Conservation (phyloP, 768 basidiomycete species). For the Pholiota conissans region DNA sequence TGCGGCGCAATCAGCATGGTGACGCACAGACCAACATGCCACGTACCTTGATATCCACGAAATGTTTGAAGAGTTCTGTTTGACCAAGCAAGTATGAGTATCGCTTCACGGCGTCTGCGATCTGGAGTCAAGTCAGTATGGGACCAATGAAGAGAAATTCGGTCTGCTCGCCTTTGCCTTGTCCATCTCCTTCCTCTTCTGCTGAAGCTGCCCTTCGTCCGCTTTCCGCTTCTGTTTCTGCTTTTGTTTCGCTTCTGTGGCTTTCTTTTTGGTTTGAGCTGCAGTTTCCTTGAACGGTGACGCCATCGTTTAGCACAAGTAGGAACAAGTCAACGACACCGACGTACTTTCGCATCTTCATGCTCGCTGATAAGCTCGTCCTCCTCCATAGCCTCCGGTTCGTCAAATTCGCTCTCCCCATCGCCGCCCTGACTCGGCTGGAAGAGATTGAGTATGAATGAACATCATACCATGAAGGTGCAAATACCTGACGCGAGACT, state of each 20-base stretch:
- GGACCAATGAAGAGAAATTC: neutral
- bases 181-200: conserved; percentile 81
- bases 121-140: conserved; percentile 41
- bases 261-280: conserved; percentile 32
- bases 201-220: conserved; percentile 68
- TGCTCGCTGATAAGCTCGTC: conserved; percentile 62
- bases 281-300: conserved; percentile 17
- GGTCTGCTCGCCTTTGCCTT: conserved; percentile 67
- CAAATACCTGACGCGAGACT: conserved; percentile 82
- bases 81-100: conserved; percentile 98
- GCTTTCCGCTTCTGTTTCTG: conserved; percentile 57
- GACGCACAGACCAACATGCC: neutral
- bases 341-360: conserved; percentile 37
- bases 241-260: conserved; percentile 31
- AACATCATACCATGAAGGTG: neutral
- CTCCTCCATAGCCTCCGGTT: conserved; percentile 43
- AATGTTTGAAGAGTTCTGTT: conserved; percentile 97
- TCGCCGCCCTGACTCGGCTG: conserved; percentile 69
- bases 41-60: conserved; percentile 90
- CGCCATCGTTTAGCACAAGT: neutral
- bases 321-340: conserved; percentile 8
- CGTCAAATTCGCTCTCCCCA: conserved; percentile 74
- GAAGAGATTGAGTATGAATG: conserved; percentile 6
- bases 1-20: conserved; percentile 27
- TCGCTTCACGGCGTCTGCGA: conserved; percentile 91